These are phyloP conservation scores for Botrytis fabae DNA, from an alignment of 2,329 filamentous ascomycete genomes.

Conservation along the genomic window DNA sequence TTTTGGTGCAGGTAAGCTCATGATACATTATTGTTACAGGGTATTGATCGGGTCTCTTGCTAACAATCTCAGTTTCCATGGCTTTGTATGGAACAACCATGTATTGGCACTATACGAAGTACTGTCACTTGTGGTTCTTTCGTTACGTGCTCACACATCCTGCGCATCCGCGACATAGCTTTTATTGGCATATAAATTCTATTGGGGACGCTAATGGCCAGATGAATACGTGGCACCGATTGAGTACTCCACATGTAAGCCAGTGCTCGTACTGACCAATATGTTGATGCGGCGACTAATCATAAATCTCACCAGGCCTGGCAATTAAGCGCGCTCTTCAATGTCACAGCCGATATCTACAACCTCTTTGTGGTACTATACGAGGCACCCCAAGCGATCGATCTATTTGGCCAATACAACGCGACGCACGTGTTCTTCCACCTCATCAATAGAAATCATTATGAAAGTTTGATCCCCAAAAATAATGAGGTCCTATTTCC, in stretches of 20 bases:
- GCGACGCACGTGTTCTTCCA: background rate
- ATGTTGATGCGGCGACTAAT: background rate
- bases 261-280: too few relatives aligned
- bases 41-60: background rate
- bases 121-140: background rate
- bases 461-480: background rate
- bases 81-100: background rate
- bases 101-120: constrained; percentile 5
- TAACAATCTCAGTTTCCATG: background rate
- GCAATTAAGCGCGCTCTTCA: constrained; percentile 1
- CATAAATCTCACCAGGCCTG: background rate
- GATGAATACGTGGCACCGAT: background rate
- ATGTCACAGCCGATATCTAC: constrained; percentile 10
- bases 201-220: fast-evolving
- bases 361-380: constrained; percentile 2
- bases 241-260: constrained; percentile 6
- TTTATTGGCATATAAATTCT: background rate
- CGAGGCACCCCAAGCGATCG: background rate
- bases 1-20: background rate
- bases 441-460: background rate
- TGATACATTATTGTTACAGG: background rate
- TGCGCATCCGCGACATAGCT: constrained; percentile 1
- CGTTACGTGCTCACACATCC: constrained; percentile 10
- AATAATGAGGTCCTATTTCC: constrained; percentile 2
- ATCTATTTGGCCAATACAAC: constrained; percentile 10